A percentile compares a stretch with the other conserved stretches of the same genome.
Conservation (phyloP, 1,284 basidiomycete species). For the Puccinia hordei region DNA sequence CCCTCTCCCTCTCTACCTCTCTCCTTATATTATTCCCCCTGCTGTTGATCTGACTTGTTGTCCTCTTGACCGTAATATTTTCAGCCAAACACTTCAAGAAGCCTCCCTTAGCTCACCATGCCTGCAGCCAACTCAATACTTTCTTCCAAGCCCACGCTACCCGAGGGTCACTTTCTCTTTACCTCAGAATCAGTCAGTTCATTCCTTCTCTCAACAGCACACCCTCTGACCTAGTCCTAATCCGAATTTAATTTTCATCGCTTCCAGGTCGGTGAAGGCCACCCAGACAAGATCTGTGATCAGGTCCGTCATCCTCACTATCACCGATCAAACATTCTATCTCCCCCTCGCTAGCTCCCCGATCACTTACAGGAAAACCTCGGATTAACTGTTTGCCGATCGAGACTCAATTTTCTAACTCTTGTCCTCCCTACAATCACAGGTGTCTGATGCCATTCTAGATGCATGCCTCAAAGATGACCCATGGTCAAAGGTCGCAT, state of each 20-base stretch:
- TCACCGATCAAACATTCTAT: conserved; percentile 8
- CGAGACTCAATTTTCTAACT: conserved; percentile 7
- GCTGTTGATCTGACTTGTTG: background rate
- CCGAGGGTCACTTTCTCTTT: conserved; percentile 84
- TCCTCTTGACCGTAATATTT: background rate
- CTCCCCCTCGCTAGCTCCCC: background rate
- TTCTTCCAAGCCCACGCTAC: conserved; percentile 64
- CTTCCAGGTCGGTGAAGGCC: conserved; percentile 72
- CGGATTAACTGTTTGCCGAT: background rate
- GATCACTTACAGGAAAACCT: background rate
- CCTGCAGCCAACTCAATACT: conserved; percentile 11
- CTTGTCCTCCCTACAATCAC: conserved; percentile 53
- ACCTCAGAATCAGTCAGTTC: conserved; percentile 72
- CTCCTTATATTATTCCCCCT: too few species aligned
- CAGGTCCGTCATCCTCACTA: conserved; percentile 69
- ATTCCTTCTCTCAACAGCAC: background rate
- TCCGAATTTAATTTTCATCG: conserved; percentile 65
- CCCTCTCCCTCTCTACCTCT: too few species aligned
- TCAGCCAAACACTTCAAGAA: background rate
- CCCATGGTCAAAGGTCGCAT: conserved; percentile 78
- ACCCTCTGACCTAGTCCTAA: background rate
- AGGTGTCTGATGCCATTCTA: conserved; percentile 66
- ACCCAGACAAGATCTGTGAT: conserved; percentile 99
- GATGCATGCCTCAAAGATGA: conserved; percentile 97
- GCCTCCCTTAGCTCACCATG: background rate